Evolutionary conservation across 139 green algal genomes (phyloP), one percentile per base, ranked within the genome.

Genomic region (Protoeuglena noctilucae): DNA sequence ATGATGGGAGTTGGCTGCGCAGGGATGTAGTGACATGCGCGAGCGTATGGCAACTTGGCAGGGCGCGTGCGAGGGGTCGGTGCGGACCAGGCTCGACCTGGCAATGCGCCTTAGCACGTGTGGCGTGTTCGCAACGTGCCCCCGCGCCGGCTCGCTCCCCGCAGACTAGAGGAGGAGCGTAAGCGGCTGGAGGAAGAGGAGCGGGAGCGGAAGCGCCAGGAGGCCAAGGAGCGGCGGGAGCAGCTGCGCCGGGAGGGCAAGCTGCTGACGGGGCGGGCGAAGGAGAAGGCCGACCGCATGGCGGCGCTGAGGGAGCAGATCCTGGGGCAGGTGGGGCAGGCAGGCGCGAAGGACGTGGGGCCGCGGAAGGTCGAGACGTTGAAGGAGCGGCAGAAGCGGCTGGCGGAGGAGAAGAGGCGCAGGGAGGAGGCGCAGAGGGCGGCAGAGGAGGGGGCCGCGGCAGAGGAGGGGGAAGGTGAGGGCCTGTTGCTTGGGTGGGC

Each of bases 181-280:
- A 72, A 75, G 61, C 60, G 63, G 25, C 76, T 75, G 56, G 68
- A 85, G 65, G 71, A 65, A 28, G 68, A 74, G 63, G 51, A 78
- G 54, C 29, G 41, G 26, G 71, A 75, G 55, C 51, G 67, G 14
- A 45, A 62, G 0, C 69, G 30, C 26, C 22, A 60, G 53, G 40
- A 60, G 39, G 28, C 56, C 40, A 73, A 73, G 46, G 69, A 73
- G 50, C 64, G 78, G 63, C 74, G 67, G 24, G 77, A 76, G 67
- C 69, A 90, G 69, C 66, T 94, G 14, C 93, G 88, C 62, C 74
- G 73, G 28, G 71, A 89, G 67, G 84, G 84, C 45, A 87, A 87
- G 68, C 71, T 93, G 61, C 74, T 94, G 24, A 93, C 75, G 6
- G 82, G 77, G 62, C 94, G 93, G 68, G 76, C 81, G 60, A 96